A percentile compares a stretch with the other conserved stretches of the same genome.
Evolutionary conservation across 2,329 filamentous ascomycete genomes (phyloP).

Genomic region (Colletotrichum camelliae): DNA sequence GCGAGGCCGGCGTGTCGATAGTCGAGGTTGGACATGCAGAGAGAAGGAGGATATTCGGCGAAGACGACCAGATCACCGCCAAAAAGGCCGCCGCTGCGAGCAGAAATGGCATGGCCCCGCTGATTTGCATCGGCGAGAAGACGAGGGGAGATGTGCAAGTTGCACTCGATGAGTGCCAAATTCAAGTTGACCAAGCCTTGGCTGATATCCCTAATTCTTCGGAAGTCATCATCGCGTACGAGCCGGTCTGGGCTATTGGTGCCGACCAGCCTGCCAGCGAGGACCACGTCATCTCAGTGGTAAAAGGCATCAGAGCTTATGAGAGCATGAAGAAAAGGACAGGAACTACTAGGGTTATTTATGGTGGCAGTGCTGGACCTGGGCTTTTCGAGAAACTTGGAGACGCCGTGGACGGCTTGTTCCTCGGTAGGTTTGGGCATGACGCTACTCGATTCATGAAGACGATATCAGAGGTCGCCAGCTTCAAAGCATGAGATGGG

Average conservation of each 20-base stretch:
- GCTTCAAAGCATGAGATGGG: not conserved
- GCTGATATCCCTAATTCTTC: slow-evolving; percentile 63
- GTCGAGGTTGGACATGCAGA: slow-evolving; percentile 86
- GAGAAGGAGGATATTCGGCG: slow-evolving; percentile 72
- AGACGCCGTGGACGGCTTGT: slow-evolving; percentile 78
- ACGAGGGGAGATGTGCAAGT: slow-evolving; percentile 53
- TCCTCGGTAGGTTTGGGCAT: slow-evolving; percentile 82
- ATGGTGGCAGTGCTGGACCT: slow-evolving; percentile 83
- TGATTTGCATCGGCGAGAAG: slow-evolving; percentile 82
- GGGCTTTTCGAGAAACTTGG: slow-evolving; percentile 74
- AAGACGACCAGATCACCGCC: slow-evolving; percentile 73
- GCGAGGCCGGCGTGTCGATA: slow-evolving; percentile 71
- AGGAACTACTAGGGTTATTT: slow-evolving; percentile 72
- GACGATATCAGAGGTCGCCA: slow-evolving; percentile 74
- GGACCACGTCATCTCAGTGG: slow-evolving; percentile 75
- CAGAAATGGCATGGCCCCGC: slow-evolving; percentile 73
- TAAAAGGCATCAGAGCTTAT: slow-evolving; percentile 63
- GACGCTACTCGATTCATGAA: slow-evolving; percentile 73
- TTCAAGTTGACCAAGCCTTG: slow-evolving; percentile 70
- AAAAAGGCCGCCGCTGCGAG: slow-evolving; percentile 73
- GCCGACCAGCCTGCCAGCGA: slow-evolving; percentile 73
- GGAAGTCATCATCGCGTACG: slow-evolving; percentile 81
- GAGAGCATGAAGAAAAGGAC: slow-evolving; percentile 55
- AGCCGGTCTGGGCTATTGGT: slow-evolving; percentile 90
- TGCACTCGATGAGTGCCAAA: slow-evolving; percentile 69